Evolutionary conservation across 73 alveolate genomes (phyloP).

Genomic region (Symbiodinium natans): DNA sequence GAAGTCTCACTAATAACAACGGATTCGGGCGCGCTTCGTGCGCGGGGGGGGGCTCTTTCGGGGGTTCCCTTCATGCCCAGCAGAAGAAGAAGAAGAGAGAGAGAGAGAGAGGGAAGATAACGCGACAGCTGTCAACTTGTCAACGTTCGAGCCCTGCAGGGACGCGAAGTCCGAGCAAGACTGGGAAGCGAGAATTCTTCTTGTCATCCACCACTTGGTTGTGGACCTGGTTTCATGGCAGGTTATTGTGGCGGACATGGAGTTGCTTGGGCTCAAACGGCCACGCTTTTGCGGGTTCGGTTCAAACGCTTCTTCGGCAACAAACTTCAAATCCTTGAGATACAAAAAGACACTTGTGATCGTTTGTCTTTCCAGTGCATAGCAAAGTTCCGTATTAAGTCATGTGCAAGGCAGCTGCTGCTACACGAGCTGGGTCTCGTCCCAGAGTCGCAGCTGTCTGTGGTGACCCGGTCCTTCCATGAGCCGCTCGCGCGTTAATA

Average conservation of each 20-base stretch:
- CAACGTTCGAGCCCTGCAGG: no score
- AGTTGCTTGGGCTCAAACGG: slow-evolving; percentile 49
- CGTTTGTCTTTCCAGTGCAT: no score
- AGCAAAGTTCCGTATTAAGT: background rate
- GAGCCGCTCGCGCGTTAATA: slow-evolving; percentile 36
- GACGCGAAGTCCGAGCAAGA: background rate
- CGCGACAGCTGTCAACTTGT: no score
- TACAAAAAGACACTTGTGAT: background rate
- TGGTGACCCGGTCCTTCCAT: slow-evolving; percentile 4
- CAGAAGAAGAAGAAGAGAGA: no score
- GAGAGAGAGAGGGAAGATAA: no score
- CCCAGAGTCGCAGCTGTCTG: background rate
- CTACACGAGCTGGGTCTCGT: slow-evolving; percentile 33
- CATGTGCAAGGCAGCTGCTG: slow-evolving; percentile 32
- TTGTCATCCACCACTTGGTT: slow-evolving; percentile 78
- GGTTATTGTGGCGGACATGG: slow-evolving; percentile 46
- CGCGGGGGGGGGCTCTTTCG: no score
- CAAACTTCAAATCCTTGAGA: background rate
- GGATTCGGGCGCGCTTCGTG: no score
- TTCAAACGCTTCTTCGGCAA: background rate
- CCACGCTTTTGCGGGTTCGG: background rate
- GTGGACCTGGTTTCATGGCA: slow-evolving; percentile 87
- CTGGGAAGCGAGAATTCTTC: slow-evolving; percentile 18
- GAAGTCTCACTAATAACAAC: no score
- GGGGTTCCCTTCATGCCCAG: no score